Evolutionary conservation across 768 basidiomycete species (phyloP).

Genomic region (Saitozyma sp.): DNA sequence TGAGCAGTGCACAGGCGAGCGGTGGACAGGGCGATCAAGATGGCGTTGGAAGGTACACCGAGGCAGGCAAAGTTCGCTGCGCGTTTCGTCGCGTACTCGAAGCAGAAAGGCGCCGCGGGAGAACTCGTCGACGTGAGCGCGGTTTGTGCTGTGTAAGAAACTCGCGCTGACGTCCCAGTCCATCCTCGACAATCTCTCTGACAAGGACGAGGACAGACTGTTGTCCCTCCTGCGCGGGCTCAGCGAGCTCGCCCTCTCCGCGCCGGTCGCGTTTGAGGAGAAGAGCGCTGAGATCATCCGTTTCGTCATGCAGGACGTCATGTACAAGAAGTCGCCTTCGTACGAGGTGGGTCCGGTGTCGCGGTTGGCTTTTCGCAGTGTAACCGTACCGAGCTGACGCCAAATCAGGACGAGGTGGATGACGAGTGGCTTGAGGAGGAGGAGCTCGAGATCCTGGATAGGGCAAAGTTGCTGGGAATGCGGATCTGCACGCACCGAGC

Average conservation of each 20-base stretch:
- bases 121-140: constrained; percentile 66
- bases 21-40: constrained; percentile 64
- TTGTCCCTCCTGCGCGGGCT: constrained; percentile 71
- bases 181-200: constrained; percentile 7
- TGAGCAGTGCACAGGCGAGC: constrained; percentile 59
- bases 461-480: constrained; percentile 71
- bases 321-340: constrained; percentile 20
- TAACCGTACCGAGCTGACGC: constrained; percentile 1
- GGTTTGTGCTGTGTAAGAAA: too few species aligned
- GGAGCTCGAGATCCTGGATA: constrained; percentile 61
- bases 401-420: constrained; percentile 32
- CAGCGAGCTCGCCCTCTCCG: constrained; percentile 68
- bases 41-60: constrained; percentile 63
- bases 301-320: constrained; percentile 57
- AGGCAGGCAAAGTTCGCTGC: constrained; percentile 83
- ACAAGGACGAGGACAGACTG: constrained; percentile 57
- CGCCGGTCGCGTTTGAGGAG: constrained; percentile 72
- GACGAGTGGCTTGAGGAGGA: constrained; percentile 75
- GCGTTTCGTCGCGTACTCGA: constrained; percentile 66
- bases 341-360: constrained; percentile 28
- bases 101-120: constrained; percentile 59
- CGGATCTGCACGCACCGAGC: constrained; percentile 81
- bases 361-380: constrained; percentile 1
- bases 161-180: constrained; percentile 1
- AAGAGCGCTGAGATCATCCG: constrained; percentile 72